Evolutionary conservation across 768 basidiomycete species (phyloP), one percentile per base, ranked within the genome.

Genomic region (Mycena haematopus): DNA sequence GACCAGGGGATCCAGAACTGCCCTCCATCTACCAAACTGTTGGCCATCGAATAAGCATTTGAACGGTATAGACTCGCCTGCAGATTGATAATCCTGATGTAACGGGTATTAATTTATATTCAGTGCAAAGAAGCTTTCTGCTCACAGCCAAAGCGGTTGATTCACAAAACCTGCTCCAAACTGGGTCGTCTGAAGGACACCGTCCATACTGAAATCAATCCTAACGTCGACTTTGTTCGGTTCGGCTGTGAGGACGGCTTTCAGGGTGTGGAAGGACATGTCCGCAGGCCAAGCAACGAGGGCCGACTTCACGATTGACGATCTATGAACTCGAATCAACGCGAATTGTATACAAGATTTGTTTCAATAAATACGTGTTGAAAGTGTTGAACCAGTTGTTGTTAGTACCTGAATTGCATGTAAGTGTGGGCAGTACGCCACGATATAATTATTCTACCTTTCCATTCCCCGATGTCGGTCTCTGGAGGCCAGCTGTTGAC

Each of bases 311-410:
- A 80, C 80, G 46, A 76, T 65, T 10, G 77, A 76, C 8, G 80
- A 80, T 14, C 66, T 67, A 33, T 15, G 7, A 46, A 19, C 25
- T 50, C 25, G 15, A 21, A 21, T 62, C 17, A 45, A 17, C 19
- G 6, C 24, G 8, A 46, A 13, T 21, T 22, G 1, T 15, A 33
- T 3, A 42, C 6, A 47, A n/a, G 6, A 17, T n/a, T 1, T 4
- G 9, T 46, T 53, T 6, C 13, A n/a, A n/a, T 10, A 38, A 7
- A 36, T 60, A 66, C 3, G 79, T 81, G 65, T 80, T 81, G 71
- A 81, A 81, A 1, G 79, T 81, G 65, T 81, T 76, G 65, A 68
- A 79, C 80, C 80, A 81, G 62, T 77, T 80, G 60, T 79, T 69
- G 29, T 70, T 69, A 10, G 79, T 80, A 31, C 80, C 79, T 55